Conservation (phyloP, 352 stramenopile species). For the Pythium biforme region DNA sequence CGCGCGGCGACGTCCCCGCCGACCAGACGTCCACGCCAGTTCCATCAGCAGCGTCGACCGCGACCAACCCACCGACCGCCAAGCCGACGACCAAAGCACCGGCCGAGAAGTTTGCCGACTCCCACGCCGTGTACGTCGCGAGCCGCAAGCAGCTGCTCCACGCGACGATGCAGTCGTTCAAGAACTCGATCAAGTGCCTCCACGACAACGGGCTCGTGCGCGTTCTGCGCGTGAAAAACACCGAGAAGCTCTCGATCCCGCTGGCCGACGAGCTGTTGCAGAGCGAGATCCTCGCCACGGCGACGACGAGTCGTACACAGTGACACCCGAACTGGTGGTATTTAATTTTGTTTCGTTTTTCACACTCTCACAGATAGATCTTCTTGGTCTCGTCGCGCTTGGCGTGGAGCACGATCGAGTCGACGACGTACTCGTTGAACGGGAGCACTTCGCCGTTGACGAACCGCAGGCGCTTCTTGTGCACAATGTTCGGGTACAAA, state of each 20-base stretch:
- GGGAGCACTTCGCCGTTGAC: constrained; percentile 71
- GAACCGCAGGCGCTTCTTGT: constrained; percentile 77
- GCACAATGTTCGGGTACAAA: constrained; percentile 71
- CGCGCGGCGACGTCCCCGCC: background rate
- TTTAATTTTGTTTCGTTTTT: no score
- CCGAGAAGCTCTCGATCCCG: constrained; percentile 53
- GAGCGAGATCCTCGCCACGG: constrained; percentile 31
- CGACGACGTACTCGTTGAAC: constrained; percentile 67
- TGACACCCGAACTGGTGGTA: no score
- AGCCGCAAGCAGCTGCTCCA: constrained; percentile 57
- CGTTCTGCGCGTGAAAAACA: constrained; percentile 33
- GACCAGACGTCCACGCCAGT: no score
- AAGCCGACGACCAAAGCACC: no score
- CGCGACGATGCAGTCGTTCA: constrained; percentile 48
- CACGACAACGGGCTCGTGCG: constrained; percentile 57
- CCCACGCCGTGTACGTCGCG: constrained; percentile 49
- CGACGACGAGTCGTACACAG: background rate
- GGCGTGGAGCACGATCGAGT: constrained; percentile 59
- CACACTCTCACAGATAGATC: constrained; percentile 55
- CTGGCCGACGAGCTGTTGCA: constrained; percentile 40
- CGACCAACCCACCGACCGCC: background rate
- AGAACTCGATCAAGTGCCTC: constrained; percentile 62
- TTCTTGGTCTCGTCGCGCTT: constrained; percentile 71
- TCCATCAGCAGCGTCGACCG: background rate
- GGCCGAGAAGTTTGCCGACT: constrained; percentile 27